Evolutionary conservation across 306 rosid species (phyloP), one percentile per base, ranked within the genome.

Genomic region (Lathyrus sativus): DNA sequence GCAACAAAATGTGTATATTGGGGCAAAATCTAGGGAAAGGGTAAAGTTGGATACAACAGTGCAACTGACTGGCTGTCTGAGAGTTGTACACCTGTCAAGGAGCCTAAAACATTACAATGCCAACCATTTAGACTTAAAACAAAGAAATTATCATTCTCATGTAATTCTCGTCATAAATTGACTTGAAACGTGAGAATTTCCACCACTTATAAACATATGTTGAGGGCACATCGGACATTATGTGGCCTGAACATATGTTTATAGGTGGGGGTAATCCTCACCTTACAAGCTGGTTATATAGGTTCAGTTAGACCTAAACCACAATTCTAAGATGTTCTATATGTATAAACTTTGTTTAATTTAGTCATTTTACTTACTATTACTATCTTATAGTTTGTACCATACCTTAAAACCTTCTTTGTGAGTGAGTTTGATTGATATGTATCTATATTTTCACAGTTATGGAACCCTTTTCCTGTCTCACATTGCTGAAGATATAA

Each of bases 381-480:
- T 31, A 31, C 42, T 42, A 28, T 57, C 29, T 33, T 37, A 11
- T 67, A 13, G 64, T 63, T 11, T 65, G 26, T 42, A 12, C 18
- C 50, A 35, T 39, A 63, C 44, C 73, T 64, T 15, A 11, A 49
- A 51, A 57, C 28, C 67, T 46, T 70, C 54, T 74, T 46, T 71
- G 19, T 45, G 51, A 68, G 69, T 67, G 33, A 68, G 69, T 55
- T 58, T 88, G 80, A 79, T 71, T 17, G 54, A 24, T 46, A 17
- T 71, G 9, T 54, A 13, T 56, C 62, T 42, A 17, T 42, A 4
- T 26, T 76, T 57, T 14, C 45, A 35, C 88, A 95, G 99, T 29
- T 95, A 95, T 60, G 99, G 90, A 71, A 70, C 77, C 55, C 95
- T 90, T 62, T 95, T 95, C 89, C 81, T 95, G 85, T 46, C 90